These are phyloP conservation scores for Iris macrosiphon DNA, from an alignment of 106 monocot genomes.

Conservation along the genomic window DNA sequence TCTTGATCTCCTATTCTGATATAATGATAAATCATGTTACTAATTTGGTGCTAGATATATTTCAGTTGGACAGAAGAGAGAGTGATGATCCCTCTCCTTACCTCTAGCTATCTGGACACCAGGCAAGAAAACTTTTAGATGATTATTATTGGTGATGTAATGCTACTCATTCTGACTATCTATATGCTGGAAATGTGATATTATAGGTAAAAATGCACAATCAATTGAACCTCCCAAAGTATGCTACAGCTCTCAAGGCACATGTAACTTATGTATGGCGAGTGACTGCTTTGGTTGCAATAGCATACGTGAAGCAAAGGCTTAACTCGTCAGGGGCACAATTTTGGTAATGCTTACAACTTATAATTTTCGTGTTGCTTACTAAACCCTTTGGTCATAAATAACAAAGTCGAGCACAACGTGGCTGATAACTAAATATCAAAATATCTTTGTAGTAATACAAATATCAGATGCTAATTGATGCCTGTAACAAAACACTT, in stretches of 20 bases:
- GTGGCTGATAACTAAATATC: not conserved
- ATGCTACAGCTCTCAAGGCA: slow-evolving; percentile 24
- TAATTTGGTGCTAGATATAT: slow-evolving; percentile 1
- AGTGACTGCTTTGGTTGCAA: slow-evolving; percentile 51
- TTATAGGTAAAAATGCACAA: slow-evolving; percentile 56
- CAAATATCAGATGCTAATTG: not conserved
- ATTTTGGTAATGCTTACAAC: slow-evolving; percentile 29
- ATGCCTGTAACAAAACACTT: not conserved
- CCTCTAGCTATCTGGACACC: slow-evolving; percentile 78
- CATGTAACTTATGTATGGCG: slow-evolving; percentile 29
- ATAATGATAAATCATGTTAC: not conserved
- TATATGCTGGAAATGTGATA: not conserved
- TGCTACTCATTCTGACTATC: not conserved
- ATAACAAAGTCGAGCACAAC: no score
- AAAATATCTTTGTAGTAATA: not conserved
- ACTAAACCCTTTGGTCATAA: no score
- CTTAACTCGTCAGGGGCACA: slow-evolving; percentile 58
- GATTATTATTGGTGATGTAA: not conserved
- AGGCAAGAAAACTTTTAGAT: slow-evolving; percentile 23
- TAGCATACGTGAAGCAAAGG: slow-evolving; percentile 45
- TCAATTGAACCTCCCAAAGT: slow-evolving; percentile 46
- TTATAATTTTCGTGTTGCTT: not conserved
- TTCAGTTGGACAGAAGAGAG: slow-evolving; percentile 59
- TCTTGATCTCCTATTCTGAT: not conserved
- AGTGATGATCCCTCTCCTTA: slow-evolving; percentile 60